These are phyloP conservation scores for Populus pruinosa DNA, from an alignment of 345 rosid genomes.

Conservation along the genomic window DNA sequence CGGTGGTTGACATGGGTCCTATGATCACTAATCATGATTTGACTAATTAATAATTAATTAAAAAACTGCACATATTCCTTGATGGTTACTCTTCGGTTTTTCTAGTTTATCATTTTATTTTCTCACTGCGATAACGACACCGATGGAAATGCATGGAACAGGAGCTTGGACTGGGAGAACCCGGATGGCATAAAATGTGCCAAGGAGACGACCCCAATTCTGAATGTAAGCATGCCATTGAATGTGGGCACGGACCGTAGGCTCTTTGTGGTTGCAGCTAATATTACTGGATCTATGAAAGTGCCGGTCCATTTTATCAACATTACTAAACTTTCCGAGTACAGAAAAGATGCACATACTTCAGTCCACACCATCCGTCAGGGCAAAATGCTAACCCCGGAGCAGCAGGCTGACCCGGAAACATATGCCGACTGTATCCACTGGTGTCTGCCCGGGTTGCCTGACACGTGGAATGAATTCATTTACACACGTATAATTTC, in stretches of 20 bases:
- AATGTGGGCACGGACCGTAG: constrained; percentile 76
- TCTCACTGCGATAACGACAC: background rate
- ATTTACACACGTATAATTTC: constrained; percentile 69
- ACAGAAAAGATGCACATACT: constrained; percentile 89
- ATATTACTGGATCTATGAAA: constrained; percentile 49
- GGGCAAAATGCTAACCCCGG: constrained; percentile 71
- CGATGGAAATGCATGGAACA: constrained; percentile 12
- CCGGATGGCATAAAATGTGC: constrained; percentile 63
- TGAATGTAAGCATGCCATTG: constrained; percentile 46
- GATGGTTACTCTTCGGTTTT: background rate
- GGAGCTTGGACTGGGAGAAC: constrained; percentile 71
- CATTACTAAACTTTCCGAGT: constrained; percentile 74
- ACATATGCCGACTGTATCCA: constrained; percentile 93
- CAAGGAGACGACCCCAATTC: constrained; percentile 60
- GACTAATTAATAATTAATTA: background rate
- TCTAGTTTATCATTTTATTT: background rate
- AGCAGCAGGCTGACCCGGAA: constrained; percentile 73
- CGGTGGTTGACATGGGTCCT: constrained; percentile 21
- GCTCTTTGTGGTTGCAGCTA: constrained; percentile 43
- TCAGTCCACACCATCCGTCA: constrained; percentile 75
- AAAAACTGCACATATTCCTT: background rate
- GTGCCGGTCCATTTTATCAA: constrained; percentile 60
- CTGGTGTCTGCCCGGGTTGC: constrained; percentile 96
- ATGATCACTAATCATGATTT: background rate
- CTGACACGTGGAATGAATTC: constrained; percentile 93